Base-by-base conservation (phyloP, 768 basidiomycete genomes). In the Trametes elegans region DNA sequence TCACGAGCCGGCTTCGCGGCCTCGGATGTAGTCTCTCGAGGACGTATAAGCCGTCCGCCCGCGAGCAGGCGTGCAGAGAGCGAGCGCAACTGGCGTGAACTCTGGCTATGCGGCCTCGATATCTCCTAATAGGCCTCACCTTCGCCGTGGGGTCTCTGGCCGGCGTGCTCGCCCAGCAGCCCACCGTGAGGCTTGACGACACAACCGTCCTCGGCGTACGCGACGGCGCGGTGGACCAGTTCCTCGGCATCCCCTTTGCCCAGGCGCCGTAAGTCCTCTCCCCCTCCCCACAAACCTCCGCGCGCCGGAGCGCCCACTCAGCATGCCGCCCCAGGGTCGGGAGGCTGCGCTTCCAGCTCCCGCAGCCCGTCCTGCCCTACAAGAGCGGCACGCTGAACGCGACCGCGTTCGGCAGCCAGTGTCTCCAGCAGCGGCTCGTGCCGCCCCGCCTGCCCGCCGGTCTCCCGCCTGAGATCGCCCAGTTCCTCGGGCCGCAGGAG, bases 241-340 rank as follows among this genome's bases (percentile, higher is more conserved):
- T 78, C 60, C 65, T 79, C 3, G 80, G 81, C 2, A 81, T 84
- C 36, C 82, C 81, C 0, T 84, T 79, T 48, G 81, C 80, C 16
- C 58, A 75, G 62, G 76, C 82, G 23, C 80, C 81, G 82, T 84
- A 57, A 55, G 77, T 49, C 10, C 28, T 8, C 8, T 24, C 26
- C 29, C 41, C 36, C 13, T 46, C 16, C 13, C 11, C 31, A 19
- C 13, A 41, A 7, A 11, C 11, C 18, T 14, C 24, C 31, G 7
- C 16, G 11, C 19, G 13, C 43, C 10, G n/a, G n/a, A n/a, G n/a
- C n/a, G 2, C 21, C 23, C 29, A 3, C 9, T 19, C 9, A 32
- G 3, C 29, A 7, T 45, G 5, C 9, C 28, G 23, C n/a, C n/a
- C n/a, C 11, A 62, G 61, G 3, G 55, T 62, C 6, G 61, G 58